phyloP scores from a whole-genome alignment of 176 grass and related monocot genomes.

The Avena eriantha region DNA sequence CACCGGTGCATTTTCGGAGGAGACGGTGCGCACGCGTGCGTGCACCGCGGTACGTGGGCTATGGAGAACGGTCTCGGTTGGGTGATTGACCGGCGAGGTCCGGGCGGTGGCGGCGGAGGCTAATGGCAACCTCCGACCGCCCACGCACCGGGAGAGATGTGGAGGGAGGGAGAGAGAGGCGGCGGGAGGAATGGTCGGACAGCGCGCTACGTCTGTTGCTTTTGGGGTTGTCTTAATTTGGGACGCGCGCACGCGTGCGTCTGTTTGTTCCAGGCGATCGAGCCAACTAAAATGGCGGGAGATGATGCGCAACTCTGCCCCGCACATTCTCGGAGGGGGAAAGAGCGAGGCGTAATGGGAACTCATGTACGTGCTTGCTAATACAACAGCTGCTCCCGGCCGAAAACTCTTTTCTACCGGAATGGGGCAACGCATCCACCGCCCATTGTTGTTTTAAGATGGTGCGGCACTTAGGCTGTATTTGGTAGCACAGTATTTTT shows the following conservation, averaged over 20 bases:
- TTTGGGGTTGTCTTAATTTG: conserved; percentile 42
- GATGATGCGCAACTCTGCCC: no score
- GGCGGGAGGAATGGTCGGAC: conserved; percentile 43
- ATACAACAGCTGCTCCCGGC: no score
- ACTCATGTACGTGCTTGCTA: no score
- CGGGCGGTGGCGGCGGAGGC: conserved; percentile 43
- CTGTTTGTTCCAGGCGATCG: not conserved
- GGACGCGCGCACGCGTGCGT: not conserved
- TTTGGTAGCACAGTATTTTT: no score
- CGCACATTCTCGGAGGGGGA: no score
- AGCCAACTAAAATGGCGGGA: not conserved
- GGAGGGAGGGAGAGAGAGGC: not conserved
- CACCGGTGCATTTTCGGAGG: conserved; percentile 50
- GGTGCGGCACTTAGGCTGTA: no score
- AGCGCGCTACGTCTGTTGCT: not conserved
- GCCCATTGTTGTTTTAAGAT: no score
- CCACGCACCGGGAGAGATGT: conserved; percentile 36
- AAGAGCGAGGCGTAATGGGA: no score
- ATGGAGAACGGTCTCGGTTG: not conserved
- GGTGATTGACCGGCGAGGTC: not conserved
- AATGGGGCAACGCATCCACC: no score
- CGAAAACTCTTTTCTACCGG: no score
- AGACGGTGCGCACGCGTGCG: not conserved
- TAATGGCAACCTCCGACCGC: conserved; percentile 53
- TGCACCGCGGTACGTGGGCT: not conserved